Percentiles rank a stretch among this genome's conserved stretches.
Conservation (phyloP, 495 filamentous ascomycete genomes). For the Tuber umbilicatum region DNA sequence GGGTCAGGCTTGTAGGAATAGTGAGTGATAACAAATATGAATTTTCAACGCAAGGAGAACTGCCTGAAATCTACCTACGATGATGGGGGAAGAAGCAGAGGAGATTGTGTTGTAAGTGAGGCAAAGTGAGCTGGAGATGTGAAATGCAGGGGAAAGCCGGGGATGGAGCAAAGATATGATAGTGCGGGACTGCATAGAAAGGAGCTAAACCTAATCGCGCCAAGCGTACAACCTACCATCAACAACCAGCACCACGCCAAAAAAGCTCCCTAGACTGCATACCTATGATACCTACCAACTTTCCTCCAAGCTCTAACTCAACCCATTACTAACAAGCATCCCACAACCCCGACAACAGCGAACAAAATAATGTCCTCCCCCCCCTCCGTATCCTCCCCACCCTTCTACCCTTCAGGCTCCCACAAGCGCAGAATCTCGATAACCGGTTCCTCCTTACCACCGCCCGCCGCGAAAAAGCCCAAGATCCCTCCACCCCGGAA, state of each 20-base stretch:
- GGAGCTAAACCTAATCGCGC: conserved; percentile 4
- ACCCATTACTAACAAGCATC: background rate
- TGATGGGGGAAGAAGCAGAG: no score
- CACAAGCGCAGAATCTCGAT: conserved; percentile 40
- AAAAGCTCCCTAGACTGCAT: background rate
- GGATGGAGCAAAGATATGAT: no score
- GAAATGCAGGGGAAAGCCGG: no score
- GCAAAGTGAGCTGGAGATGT: no score
- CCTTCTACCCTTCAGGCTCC: conserved; percentile 10
- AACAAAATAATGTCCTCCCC: conserved; percentile 32
- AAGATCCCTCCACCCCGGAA: conserved; percentile 27
- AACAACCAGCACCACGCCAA: background rate
- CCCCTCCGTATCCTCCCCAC: conserved; percentile 27
- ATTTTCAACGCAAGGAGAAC: no score
- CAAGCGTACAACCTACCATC: conserved; percentile 21
- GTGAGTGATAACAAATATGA: no score
- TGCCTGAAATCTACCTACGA: no score
- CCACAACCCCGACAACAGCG: background rate
- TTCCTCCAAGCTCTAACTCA: background rate
- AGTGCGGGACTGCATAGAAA: no score
- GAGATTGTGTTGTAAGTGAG: no score
- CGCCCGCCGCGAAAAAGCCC: conserved; percentile 30
- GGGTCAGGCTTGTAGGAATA: no score
- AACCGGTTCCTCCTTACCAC: conserved; percentile 21
- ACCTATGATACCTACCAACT: background rate